These are phyloP conservation scores for Dendrostoma leiphaemia DNA, from an alignment of 2,329 filamentous ascomycete species.

Conservation along the genomic window DNA sequence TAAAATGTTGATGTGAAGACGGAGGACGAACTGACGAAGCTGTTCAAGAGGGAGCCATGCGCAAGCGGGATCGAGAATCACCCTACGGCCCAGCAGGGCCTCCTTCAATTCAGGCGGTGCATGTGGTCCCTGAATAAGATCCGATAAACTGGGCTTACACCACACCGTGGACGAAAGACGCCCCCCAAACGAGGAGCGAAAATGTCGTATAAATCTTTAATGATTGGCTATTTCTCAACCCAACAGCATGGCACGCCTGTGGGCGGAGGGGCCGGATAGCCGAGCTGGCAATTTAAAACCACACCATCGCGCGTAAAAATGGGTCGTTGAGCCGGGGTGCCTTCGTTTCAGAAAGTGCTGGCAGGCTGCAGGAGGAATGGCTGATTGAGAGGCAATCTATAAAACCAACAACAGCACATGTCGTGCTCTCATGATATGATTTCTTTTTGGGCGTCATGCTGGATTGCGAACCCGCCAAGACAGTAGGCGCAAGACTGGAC, in stretches of 20 bases:
- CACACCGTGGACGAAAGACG: not conserved
- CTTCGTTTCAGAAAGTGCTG: constrained; percentile 12
- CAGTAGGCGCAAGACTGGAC: not conserved
- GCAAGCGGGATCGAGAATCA: not conserved
- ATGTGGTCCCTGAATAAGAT: not conserved
- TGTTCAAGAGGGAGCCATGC: not conserved
- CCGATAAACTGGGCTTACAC: not conserved
- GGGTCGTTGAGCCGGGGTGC: constrained; percentile 8
- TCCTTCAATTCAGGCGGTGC: not conserved
- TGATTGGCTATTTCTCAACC: constrained; percentile 12
- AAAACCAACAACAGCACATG: not conserved
- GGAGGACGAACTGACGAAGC: not conserved
- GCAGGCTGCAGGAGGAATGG: constrained; percentile 8
- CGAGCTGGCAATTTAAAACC: constrained; percentile 14
- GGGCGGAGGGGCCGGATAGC: constrained; percentile 1
- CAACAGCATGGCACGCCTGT: constrained; percentile 1
- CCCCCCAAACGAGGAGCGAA: not conserved
- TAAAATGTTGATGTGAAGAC: not conserved
- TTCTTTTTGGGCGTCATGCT: not conserved
- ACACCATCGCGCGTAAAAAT: constrained; percentile 12
- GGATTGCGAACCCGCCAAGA: not conserved
- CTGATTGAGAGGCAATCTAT: no score
- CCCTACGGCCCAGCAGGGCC: not conserved
- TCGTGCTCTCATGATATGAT: not conserved
- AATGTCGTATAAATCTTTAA: not conserved